Evolutionary conservation across 768 basidiomycete species (phyloP).

Genomic region (Kwoniella europaea): DNA sequence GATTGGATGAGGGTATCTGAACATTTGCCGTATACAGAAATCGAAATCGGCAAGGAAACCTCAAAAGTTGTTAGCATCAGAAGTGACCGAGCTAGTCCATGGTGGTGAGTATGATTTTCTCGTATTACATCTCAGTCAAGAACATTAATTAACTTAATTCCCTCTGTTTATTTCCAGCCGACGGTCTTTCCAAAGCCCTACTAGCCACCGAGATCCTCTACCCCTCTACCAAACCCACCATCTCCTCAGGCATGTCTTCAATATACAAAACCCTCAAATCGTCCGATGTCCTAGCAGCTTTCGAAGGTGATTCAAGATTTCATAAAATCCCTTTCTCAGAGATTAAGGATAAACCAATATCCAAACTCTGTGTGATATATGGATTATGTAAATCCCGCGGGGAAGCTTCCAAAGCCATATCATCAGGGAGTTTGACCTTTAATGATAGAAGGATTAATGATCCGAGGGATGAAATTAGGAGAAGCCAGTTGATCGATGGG

Average conservation of each 20-base stretch:
- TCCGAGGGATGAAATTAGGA: conserved; percentile 60
- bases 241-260: conserved; percentile 21
- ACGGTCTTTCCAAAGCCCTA: conserved; percentile 61
- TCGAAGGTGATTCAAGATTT: conserved; percentile 71
- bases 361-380: conserved; percentile 68
- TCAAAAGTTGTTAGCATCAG: conserved; percentile 65
- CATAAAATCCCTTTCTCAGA: conserved; percentile 63
- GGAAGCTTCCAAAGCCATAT: conserved; percentile 71
- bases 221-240: conserved; percentile 55
- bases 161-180: conserved; percentile 50
- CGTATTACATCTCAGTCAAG: neutral
- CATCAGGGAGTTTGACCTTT: conserved; percentile 72
- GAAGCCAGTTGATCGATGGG: conserved; percentile 65
- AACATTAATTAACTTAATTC: neutral
- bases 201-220: conserved; percentile 63
- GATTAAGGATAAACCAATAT: conserved; percentile 64
- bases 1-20: neutral
- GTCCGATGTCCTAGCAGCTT: conserved; percentile 66
- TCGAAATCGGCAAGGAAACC: conserved; percentile 58
- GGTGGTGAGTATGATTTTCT: conserved; percentile 61
- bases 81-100: conserved; percentile 69
- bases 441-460: conserved; percentile 71
- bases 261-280: conserved; percentile 61
- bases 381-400: conserved; percentile 70
- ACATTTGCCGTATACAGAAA: neutral